phyloP scores from a whole-genome alignment of 2,329 filamentous ascomycete genomes.

The Colletotrichum endophyticum region DNA sequence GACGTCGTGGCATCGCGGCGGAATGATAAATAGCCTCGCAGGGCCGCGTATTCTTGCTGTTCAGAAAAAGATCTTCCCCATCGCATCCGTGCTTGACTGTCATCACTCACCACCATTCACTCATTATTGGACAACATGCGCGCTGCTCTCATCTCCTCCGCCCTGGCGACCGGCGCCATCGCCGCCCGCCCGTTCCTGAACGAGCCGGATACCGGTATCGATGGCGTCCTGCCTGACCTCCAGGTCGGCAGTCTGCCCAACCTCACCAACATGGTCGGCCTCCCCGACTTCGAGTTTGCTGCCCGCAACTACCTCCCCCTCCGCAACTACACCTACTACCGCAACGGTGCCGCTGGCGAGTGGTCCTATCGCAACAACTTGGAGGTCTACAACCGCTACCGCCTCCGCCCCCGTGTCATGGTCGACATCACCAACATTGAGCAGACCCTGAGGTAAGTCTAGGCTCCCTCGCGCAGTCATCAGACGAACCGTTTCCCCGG shows the following conservation, averaged over 20 bases:
- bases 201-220: slow-evolving; percentile 51
- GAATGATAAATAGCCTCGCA: slow-evolving; percentile 9
- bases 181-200: slow-evolving; percentile 49
- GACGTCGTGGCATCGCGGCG: neutral
- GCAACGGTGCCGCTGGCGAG: slow-evolving; percentile 59
- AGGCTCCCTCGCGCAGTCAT: neutral
- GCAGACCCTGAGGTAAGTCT: slow-evolving; percentile 36
- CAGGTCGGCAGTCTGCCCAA: slow-evolving; percentile 42
- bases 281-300: slow-evolving; percentile 60
- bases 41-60: neutral
- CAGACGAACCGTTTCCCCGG: neutral
- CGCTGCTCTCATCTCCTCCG: slow-evolving; percentile 27
- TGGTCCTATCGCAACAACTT: slow-evolving; percentile 63
- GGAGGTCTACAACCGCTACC: slow-evolving; percentile 55
- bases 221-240: slow-evolving; percentile 39
- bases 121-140: slow-evolving; percentile 27
- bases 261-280: slow-evolving; percentile 48
- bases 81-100: neutral
- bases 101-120: neutral
- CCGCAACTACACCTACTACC: slow-evolving; percentile 60
- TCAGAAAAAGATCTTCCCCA: neutral
- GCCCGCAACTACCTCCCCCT: slow-evolving; percentile 52
- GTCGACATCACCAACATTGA: slow-evolving; percentile 53
- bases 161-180: slow-evolving; percentile 37
- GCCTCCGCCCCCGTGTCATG: slow-evolving; percentile 52